phyloP scores from a whole-genome alignment of 768 basidiomycete genomes.

The Serendipita sp. region DNA sequence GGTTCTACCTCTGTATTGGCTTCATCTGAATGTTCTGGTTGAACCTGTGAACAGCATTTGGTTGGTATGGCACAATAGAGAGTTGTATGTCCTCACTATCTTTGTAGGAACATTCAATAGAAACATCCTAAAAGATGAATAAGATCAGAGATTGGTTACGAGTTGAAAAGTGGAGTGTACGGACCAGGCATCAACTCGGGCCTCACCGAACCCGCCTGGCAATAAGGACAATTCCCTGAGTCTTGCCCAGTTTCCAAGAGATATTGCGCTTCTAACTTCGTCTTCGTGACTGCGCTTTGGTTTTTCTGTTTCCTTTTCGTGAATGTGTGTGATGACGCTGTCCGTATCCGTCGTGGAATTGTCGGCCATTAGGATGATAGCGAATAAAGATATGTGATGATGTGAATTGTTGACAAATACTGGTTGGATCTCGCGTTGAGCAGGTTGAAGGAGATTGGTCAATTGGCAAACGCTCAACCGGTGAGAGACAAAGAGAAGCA shows the following conservation, averaged over 20 bases:
- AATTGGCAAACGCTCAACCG: too few relatives aligned
- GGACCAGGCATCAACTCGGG: constrained; percentile 38
- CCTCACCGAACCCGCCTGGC: constrained; percentile 47
- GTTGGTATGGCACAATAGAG: not conserved
- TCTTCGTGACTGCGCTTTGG: constrained; percentile 11
- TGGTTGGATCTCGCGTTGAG: not conserved
- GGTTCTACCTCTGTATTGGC: constrained; percentile 9
- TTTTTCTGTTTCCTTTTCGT: constrained; percentile 13
- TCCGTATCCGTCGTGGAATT: constrained; percentile 7
- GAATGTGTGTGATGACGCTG: constrained; percentile 14
- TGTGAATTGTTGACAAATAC: not conserved
- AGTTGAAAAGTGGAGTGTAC: constrained; percentile 15
- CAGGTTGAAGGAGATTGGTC: not conserved
- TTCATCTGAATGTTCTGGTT: not conserved
- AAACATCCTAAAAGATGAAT: constrained; percentile 25
- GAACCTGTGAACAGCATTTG: not conserved
- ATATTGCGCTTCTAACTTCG: constrained; percentile 9
- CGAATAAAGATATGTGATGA: not conserved
- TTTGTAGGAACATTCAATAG: not conserved
- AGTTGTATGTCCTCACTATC: not conserved
- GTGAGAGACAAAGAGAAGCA: too few relatives aligned
- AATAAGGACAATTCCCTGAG: constrained; percentile 32
- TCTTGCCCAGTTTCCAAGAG: constrained; percentile 25
- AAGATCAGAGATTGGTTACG: constrained; percentile 15
- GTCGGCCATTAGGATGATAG: not conserved